phyloP scores from a whole-genome alignment of 306 rosid species.

The Dryas drummondii region DNA sequence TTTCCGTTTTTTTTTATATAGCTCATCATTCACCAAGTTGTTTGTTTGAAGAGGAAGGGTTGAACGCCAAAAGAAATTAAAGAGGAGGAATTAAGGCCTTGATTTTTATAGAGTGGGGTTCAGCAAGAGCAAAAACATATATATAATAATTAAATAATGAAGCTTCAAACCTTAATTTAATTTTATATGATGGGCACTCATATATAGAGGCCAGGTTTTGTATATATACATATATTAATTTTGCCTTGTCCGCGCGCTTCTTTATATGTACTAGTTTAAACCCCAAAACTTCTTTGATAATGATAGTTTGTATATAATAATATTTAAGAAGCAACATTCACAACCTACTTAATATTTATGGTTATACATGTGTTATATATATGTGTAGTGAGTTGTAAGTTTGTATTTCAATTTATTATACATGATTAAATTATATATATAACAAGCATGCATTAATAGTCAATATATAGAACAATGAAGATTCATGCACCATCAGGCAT shows the following conservation, averaged over 20 bases:
- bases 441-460: no score
- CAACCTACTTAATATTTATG: not conserved
- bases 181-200: not conserved
- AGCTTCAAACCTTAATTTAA: not conserved
- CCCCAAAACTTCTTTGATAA: constrained; percentile 9
- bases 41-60: constrained; percentile 24
- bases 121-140: not conserved
- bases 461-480: no score
- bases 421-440: no score
- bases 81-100: not conserved
- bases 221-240: not conserved
- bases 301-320: constrained; percentile 19
- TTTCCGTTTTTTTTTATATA: not conserved
- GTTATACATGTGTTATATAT: no score
- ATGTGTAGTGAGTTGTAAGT: no score
- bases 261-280: not conserved
- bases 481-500: no score
- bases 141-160: not conserved
- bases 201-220: not conserved
- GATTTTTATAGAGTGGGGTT: not conserved
- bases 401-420: no score
- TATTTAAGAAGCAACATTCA: not conserved
- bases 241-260: not conserved
- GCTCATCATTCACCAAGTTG: constrained; percentile 7
- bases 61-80: not conserved